Evolutionary conservation across 2,329 filamentous ascomycete genomes (phyloP).

Genomic region (Fusarium sp.): DNA sequence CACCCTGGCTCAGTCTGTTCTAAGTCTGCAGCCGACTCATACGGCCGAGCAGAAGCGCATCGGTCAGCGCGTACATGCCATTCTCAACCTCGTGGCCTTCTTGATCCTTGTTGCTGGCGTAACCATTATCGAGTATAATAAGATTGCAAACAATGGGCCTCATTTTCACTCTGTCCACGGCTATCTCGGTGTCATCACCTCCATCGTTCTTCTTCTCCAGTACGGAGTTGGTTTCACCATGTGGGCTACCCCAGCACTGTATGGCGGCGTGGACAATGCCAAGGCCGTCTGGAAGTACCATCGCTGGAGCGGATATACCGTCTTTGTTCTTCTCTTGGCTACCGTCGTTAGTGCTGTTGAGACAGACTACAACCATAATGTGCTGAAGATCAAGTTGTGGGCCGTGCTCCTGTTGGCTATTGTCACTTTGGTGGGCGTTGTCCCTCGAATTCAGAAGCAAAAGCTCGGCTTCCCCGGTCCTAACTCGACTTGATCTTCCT

Average conservation of each 20-base stretch:
- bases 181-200: constrained; percentile 82
- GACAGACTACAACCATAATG: constrained; percentile 78
- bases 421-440: constrained; percentile 76
- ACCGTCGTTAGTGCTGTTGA: constrained; percentile 81
- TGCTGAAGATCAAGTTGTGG: constrained; percentile 81
- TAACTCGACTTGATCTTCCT: constrained; percentile 14
- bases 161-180: constrained; percentile 88
- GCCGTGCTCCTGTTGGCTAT: constrained; percentile 73
- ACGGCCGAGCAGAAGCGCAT: constrained; percentile 77
- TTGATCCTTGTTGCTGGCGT: constrained; percentile 73
- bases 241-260: constrained; percentile 79
- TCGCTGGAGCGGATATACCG: constrained; percentile 78
- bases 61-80: constrained; percentile 72
- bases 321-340: constrained; percentile 76
- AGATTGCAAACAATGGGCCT: constrained; percentile 71
- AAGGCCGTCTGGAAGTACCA: constrained; percentile 94
- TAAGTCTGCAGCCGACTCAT: constrained; percentile 89
- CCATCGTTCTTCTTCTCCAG: constrained; percentile 77
- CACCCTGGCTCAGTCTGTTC: constrained; percentile 80
- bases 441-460: constrained; percentile 81
- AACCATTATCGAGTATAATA: constrained; percentile 85
- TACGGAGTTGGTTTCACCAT: constrained; percentile 84
- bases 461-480: constrained; percentile 73
- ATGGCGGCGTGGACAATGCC: constrained; percentile 82
- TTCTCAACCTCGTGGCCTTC: constrained; percentile 75